Percentiles rank a stretch among this genome's conserved stretches.
These are phyloP conservation scores for Singerocomus rubriflavus DNA, from an alignment of 1,284 basidiomycete genomes.

Conservation along the genomic window DNA sequence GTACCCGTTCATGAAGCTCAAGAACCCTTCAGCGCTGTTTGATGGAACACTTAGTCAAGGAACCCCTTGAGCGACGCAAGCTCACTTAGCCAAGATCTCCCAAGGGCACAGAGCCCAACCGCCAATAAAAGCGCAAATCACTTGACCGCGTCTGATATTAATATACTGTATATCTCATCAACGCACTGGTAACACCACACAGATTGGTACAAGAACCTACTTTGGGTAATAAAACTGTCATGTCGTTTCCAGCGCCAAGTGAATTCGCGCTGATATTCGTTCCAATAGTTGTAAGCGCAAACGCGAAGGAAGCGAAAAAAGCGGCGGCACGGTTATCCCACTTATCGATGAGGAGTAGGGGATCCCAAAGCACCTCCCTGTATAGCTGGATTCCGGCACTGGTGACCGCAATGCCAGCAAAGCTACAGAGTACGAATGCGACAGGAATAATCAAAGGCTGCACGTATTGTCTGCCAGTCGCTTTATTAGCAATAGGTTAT, in stretches of 20 bases:
- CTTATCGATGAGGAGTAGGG: slow-evolving; percentile 47
- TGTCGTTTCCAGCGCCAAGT: slow-evolving; percentile 63
- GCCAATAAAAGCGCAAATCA: slow-evolving; percentile 58
- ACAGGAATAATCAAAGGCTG: slow-evolving; percentile 60
- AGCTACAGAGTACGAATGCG: slow-evolving; percentile 53
- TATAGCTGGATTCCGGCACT: slow-evolving; percentile 46
- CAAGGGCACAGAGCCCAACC: slow-evolving; percentile 57
- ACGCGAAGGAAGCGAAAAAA: slow-evolving; percentile 62
- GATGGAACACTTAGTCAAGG: background rate
- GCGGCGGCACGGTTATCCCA: slow-evolving; percentile 67
- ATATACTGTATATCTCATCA: slow-evolving; percentile 19
- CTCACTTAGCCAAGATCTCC: slow-evolving; percentile 52
- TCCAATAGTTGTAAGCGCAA: slow-evolving; percentile 59
- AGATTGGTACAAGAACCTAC: slow-evolving; percentile 7
- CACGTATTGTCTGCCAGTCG: slow-evolving; percentile 44
- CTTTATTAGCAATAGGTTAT: slow-evolving; percentile 7
- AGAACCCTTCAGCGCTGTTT: slow-evolving; percentile 44
- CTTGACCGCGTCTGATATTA: slow-evolving; percentile 63
- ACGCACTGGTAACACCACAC: background rate
- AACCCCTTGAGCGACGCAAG: background rate
- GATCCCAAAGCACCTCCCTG: slow-evolving; percentile 39
- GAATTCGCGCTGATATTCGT: slow-evolving; percentile 69
- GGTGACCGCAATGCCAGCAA: slow-evolving; percentile 59
- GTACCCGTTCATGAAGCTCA: slow-evolving; percentile 65
- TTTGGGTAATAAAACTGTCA: slow-evolving; percentile 51